Evolutionary conservation across 768 basidiomycete genomes (phyloP), one percentile per base, ranked within the genome.

Genomic region (Boletus vinaceobasis): DNA sequence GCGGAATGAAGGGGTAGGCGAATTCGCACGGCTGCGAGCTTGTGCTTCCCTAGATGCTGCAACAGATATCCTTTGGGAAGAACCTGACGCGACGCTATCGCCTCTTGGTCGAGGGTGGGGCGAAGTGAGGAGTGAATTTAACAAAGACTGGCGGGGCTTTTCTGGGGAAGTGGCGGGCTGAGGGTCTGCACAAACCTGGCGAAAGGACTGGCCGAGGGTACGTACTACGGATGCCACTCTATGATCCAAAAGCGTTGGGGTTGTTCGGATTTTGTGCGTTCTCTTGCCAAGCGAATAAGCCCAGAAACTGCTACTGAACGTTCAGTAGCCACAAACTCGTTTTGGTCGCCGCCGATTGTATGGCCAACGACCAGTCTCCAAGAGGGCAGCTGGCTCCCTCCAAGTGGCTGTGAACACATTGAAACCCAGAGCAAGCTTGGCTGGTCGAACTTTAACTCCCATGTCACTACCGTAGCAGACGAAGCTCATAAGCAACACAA

Each of bases 401-500:
- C 23, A 2, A 23, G 23, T 23, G 23, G 23, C 23, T 23, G 23
- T 23, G 23, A 23, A 23, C 23, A 23, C 4, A 23, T 23, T 23
- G 23, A 23, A 23, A 23, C 23, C 23, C 23, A 23, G 23, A 23
- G 4, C 23, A 23, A 23, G 23, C 23, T 23, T 23, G 23, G 0
- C 81, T 86, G 0, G 77, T 85, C 21, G 93, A 98, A 48, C 93
- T 98, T 36, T 91, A n/a, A n/a, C n/a, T n/a, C n/a, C n/a, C n/a
- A n/a, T n/a, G n/a, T n/a, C n/a, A n/a, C n/a, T n/a, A n/a, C n/a
- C n/a, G n/a, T n/a, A n/a, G n/a, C 97, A 14, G 96, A 99, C 67
- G 97, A 97, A 17, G 94, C n/a, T n/a, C n/a, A 98, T 79, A 98
- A 97, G 75, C 83, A 93, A 35, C 97, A 98, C 78, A 99, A 99